phyloP scores from a whole-genome alignment of 1,284 basidiomycete species.

The Leccinum fuscescens region DNA sequence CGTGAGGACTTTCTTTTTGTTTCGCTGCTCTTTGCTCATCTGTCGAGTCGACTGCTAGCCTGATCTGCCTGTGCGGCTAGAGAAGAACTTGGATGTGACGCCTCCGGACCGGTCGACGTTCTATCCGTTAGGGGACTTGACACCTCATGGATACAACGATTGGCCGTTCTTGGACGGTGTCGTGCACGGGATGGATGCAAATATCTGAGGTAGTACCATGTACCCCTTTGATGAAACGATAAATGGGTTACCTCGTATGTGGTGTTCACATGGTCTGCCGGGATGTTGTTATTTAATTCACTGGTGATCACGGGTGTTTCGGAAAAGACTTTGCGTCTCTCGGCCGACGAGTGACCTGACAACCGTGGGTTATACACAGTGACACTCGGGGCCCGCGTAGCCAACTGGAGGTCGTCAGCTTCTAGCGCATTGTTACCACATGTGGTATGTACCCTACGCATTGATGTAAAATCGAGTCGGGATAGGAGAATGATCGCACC shows the following conservation, averaged over 20 bases:
- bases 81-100: conserved; percentile 18
- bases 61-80: conserved; percentile 40
- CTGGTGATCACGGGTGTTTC: background rate
- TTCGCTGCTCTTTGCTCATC: background rate
- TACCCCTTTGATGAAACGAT: background rate
- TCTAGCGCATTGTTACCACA: background rate
- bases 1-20: background rate
- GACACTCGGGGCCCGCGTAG: background rate
- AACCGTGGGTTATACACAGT: background rate
- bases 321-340: background rate
- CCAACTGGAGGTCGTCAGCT: background rate
- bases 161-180: conserved; percentile 18
- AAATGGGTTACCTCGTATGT: background rate
- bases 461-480: background rate
- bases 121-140: conserved; percentile 16
- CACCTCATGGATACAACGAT: conserved; percentile 27
- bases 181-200: background rate
- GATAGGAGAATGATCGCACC: background rate
- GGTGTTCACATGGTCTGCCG: background rate
- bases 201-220: background rate
- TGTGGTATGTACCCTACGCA: background rate
- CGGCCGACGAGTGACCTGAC: conserved; percentile 11
- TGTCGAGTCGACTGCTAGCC: conserved; percentile 29
- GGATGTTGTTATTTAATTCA: background rate
- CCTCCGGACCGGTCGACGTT: conserved; percentile 18